A percentile compares a stretch with the other conserved stretches of the same genome.
Evolutionary conservation across 2,329 filamentous ascomycete species (phyloP).

Genomic region (Nemania abortiva): DNA sequence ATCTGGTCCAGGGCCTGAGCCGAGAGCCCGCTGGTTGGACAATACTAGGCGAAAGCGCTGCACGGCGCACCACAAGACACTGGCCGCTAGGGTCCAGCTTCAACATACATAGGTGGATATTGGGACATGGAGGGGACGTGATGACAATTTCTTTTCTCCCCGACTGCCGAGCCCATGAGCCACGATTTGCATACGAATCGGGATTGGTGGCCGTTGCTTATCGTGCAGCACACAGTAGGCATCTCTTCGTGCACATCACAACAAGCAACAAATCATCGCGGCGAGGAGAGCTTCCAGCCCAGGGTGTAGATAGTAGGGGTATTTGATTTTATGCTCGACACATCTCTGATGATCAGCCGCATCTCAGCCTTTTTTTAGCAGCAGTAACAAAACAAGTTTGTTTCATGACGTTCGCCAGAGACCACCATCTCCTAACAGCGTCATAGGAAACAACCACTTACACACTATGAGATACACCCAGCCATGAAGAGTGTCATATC

Average conservation of each 20-base stretch:
- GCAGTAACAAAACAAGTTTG: constrained; percentile 7
- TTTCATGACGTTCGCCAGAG: constrained; percentile 5
- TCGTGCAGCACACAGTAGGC: constrained; percentile 10
- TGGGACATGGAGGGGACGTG: constrained; percentile 6
- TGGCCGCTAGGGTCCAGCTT: constrained; percentile 8
- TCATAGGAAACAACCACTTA: neutral
- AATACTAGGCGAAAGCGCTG: constrained; percentile 8
- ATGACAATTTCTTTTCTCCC: constrained; percentile 36
- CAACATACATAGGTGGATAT: neutral
- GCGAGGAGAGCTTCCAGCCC: neutral
- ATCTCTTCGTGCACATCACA: constrained; percentile 3
- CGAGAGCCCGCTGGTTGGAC: constrained; percentile 16
- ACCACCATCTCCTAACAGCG: neutral
- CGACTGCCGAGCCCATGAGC: constrained; percentile 28
- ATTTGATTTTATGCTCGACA: constrained; percentile 32
- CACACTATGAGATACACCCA: no score
- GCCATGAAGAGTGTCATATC: neutral
- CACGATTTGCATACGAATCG: neutral
- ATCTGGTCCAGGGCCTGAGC: constrained; percentile 11
- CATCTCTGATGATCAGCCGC: constrained; percentile 27
- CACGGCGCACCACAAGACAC: neutral
- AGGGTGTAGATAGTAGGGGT: constrained; percentile 2
- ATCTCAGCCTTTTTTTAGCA: constrained; percentile 27
- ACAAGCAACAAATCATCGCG: constrained; percentile 17
- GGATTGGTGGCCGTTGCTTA: constrained; percentile 30